phyloP scores from a whole-genome alignment of 495 filamentous ascomycete species.

The Copromyces sp. region DNA sequence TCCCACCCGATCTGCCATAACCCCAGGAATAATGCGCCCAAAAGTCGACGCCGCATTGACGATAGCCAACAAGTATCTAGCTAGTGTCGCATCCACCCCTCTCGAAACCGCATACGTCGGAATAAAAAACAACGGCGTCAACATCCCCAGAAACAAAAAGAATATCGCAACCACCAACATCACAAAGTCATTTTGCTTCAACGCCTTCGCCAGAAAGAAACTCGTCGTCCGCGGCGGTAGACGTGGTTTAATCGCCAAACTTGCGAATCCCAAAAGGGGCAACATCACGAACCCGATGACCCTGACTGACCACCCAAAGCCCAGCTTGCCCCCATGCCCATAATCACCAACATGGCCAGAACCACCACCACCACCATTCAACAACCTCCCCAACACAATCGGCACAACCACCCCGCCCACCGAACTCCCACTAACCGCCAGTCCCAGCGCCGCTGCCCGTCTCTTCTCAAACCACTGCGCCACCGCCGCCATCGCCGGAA shows the following conservation, averaged over 20 bases:
- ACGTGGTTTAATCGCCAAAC: conserved; percentile 31
- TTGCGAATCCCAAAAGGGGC: conserved; percentile 35
- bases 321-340: conserved; percentile 16
- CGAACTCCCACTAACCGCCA: conserved; percentile 45
- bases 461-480: conserved; percentile 46
- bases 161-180: conserved; percentile 32
- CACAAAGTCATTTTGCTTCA: conserved; percentile 25
- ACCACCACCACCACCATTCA: conserved; percentile 15
- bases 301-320: conserved; percentile 52
- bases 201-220: conserved; percentile 34
- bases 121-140: conserved; percentile 48
- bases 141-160: conserved; percentile 42
- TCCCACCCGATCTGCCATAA: conserved; percentile 45
- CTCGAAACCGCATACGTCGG: conserved; percentile 38
- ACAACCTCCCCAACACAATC: conserved; percentile 32
- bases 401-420: conserved; percentile 47
- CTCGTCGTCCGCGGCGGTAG: conserved; percentile 32
- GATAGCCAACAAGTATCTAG: conserved; percentile 44
- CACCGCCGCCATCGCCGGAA: conserved; percentile 43
- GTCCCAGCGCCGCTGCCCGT: conserved; percentile 43
- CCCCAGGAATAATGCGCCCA: conserved; percentile 46
- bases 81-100: conserved; percentile 38
- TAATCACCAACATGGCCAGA: too few species aligned
- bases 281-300: conserved; percentile 48
- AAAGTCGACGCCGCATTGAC: conserved; percentile 45